These are phyloP conservation scores for Moricandia moricandioides DNA, from an alignment of 345 rosid genomes.

Conservation along the genomic window DNA sequence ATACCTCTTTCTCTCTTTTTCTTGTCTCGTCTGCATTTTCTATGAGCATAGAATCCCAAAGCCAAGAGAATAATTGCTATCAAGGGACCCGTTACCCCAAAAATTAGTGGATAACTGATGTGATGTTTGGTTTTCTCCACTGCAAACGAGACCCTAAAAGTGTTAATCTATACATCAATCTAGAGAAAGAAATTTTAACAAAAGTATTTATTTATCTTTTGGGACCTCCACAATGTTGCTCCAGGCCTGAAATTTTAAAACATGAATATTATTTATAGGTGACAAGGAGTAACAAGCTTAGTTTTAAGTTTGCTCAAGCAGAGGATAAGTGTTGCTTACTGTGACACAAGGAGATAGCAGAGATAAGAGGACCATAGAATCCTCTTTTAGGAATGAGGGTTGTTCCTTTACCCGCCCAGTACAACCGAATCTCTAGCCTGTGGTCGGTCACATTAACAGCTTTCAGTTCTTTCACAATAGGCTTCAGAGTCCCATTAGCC, in stretches of 20 bases:
- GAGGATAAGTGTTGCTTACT: not conserved
- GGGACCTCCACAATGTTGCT: conserved; percentile 17
- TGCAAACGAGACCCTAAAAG: conserved; percentile 1
- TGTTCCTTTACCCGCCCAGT: not conserved
- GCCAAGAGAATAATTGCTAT: conserved; percentile 3
- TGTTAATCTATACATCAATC: not conserved
- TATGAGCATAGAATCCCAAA: conserved; percentile 38
- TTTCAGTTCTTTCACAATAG: not conserved
- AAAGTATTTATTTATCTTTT: not conserved
- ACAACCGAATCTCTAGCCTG: not conserved
- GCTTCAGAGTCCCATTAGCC: conserved; percentile 39
- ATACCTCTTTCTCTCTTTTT: conserved; percentile 3
- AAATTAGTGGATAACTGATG: not conserved
- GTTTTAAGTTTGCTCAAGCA: not conserved
- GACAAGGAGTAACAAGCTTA: not conserved
- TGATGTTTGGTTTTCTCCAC: conserved; percentile 6
- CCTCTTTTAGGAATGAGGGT: not conserved
- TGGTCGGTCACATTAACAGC: not conserved
- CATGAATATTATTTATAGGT: not conserved
- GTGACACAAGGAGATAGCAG: not conserved
- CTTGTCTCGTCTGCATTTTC: not conserved
- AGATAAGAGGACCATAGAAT: not conserved
- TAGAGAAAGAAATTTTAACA: not conserved
- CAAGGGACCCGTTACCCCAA: not conserved
- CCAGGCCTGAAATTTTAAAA: conserved; percentile 7